These are phyloP conservation scores for Lasiodiplodia theobromae DNA, from an alignment of 2,329 filamentous ascomycete species.

Conservation along the genomic window DNA sequence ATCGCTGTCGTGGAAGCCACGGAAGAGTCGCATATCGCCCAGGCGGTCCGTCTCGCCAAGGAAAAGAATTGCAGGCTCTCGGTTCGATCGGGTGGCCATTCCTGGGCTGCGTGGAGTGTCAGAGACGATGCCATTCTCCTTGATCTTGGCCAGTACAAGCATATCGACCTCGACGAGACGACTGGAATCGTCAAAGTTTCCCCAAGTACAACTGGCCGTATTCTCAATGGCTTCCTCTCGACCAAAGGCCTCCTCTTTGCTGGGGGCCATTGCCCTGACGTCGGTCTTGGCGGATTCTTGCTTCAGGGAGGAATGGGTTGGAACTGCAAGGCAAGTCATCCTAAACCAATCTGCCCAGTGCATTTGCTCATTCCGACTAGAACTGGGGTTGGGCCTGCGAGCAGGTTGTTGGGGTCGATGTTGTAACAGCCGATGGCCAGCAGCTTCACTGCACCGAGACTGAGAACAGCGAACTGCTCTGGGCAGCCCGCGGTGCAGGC, in stretches of 20 bases:
- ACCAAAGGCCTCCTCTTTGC: slow-evolving; percentile 56
- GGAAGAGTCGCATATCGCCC: slow-evolving; percentile 35
- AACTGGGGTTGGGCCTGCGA: slow-evolving; percentile 65
- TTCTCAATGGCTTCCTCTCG: slow-evolving; percentile 51
- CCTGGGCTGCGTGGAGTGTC: slow-evolving; percentile 59
- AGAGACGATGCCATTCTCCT: slow-evolving; percentile 55
- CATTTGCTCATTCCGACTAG: slow-evolving; percentile 37
- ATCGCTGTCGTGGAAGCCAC: slow-evolving; percentile 52
- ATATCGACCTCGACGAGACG: slow-evolving; percentile 49
- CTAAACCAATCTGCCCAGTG: neutral
- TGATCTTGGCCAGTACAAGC: slow-evolving; percentile 51
- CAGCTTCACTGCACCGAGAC: slow-evolving; percentile 45
- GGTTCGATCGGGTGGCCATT: slow-evolving; percentile 59
- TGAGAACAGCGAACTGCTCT: slow-evolving; percentile 57
- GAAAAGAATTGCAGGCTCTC: slow-evolving; percentile 49
- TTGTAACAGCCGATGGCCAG: slow-evolving; percentile 56
- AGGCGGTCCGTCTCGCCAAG: slow-evolving; percentile 47
- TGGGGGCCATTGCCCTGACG: slow-evolving; percentile 64
- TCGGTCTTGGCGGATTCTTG: slow-evolving; percentile 64
- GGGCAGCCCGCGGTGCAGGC: slow-evolving; percentile 58
- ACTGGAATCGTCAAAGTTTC: slow-evolving; percentile 52
- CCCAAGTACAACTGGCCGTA: slow-evolving; percentile 56
- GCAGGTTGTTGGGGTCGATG: slow-evolving; percentile 54
- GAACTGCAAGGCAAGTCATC: slow-evolving; percentile 58
- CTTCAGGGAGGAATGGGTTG: slow-evolving; percentile 66